Conservation (phyloP, 805 yeast genomes). For the Candida ficus region DNA sequence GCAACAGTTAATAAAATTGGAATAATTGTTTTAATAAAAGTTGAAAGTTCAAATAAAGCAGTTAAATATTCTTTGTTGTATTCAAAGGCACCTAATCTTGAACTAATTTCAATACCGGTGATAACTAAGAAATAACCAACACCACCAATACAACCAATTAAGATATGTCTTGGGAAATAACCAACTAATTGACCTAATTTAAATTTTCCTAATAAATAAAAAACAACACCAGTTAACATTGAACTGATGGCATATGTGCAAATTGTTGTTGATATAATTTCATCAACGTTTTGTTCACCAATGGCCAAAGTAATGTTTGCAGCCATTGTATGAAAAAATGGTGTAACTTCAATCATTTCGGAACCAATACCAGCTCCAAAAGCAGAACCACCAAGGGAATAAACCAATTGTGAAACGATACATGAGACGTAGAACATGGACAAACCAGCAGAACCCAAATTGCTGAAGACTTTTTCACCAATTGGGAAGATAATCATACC, state of each 20-base stretch:
- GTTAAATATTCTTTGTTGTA: slow-evolving; percentile 56
- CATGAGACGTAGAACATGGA: slow-evolving; percentile 94
- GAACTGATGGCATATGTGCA: slow-evolving; percentile 81
- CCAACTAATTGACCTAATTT: slow-evolving; percentile 84
- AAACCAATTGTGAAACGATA: slow-evolving; percentile 82
- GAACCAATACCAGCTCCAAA: slow-evolving; percentile 92
- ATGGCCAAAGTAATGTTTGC: slow-evolving; percentile 53
- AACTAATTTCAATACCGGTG: slow-evolving; percentile 90
- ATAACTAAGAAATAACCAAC: slow-evolving; percentile 90
- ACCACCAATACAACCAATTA: slow-evolving; percentile 97
- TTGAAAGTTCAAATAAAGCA: slow-evolving; percentile 37
- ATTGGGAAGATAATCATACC: slow-evolving; percentile 98
- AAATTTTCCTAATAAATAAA: slow-evolving; percentile 71
- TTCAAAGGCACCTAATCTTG: slow-evolving; percentile 66
- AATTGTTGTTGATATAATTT: slow-evolving; percentile 78
- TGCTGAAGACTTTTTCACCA: slow-evolving; percentile 69
- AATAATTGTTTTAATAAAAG: slow-evolving; percentile 59
- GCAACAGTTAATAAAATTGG: slow-evolving; percentile 62
- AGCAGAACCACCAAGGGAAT: slow-evolving; percentile 85
- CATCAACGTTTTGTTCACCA: slow-evolving; percentile 43
- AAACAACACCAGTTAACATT: slow-evolving; percentile 79
- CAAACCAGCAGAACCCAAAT: slow-evolving; percentile 81
- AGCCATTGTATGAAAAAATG: slow-evolving; percentile 96
- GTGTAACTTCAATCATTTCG: slow-evolving; percentile 99
- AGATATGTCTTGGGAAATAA: slow-evolving; percentile 91